Evolutionary conservation across 208 protist genomes (phyloP), one percentile per base, ranked within the genome.

Genomic region (Herpetomonas muscarum): DNA sequence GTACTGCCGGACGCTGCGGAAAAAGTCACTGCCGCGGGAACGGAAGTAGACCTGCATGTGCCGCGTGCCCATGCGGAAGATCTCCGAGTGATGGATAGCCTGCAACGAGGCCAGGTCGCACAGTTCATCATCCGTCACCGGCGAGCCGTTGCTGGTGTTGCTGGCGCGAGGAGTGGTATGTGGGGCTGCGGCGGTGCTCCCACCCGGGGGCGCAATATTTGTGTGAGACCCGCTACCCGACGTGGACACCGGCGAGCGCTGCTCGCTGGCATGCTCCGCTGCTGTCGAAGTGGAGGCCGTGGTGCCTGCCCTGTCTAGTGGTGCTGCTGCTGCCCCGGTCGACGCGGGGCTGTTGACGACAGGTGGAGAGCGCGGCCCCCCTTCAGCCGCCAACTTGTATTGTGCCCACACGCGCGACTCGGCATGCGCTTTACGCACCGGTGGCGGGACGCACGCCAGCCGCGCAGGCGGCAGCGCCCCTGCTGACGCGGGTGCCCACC

Each of bases 101-200:
- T 72, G 64, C 45, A 94, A 50, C 28, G 37, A 30, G 0, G 64
- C n/a, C 34, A 92, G 26, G 41, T 94, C 75, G 56, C 79, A 94
- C 32, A 94, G 66, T 25, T 37, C 70, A 26, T 94, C 85, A 61
- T 94, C 87, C 10, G 52, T 81, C n/a, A n/a, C n/a, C n/a, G n/a
- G 41, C 22, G 41, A 6, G 41, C 15, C 13, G 34, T 6, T 39
- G 34, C 9, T 39, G 34, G 34, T 39, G 34, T 6, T 39, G 34
- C 9, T 39, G 34, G 34, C 34, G 34, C 34, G 34, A 17, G 34
- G 15, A 39, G 34, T 39, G 34, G 34, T 39, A 15, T 39, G 34
- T 46, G 41, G 41, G 10, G 41, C 41, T 6, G 5, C 22, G 5
- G 41, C 41, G 5, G 15, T 22, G 5, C n/a, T n/a, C n/a, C n/a